These are phyloP conservation scores for Crepidotus variabilis DNA, from an alignment of 768 basidiomycete genomes.

Conservation along the genomic window DNA sequence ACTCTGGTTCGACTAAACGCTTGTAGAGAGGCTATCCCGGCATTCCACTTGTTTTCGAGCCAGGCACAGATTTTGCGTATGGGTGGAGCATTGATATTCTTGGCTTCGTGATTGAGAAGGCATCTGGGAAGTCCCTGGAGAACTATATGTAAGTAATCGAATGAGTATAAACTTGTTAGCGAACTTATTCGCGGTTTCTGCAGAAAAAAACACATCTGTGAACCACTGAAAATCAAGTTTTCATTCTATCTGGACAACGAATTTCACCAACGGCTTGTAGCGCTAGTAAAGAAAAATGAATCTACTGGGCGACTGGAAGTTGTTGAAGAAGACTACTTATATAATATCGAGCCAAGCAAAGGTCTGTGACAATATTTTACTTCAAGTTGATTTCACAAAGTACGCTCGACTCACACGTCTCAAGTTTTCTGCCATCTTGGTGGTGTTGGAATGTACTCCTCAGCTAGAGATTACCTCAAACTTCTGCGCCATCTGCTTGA, in stretches of 20 bases:
- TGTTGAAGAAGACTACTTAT: background rate
- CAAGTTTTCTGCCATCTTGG: conserved; percentile 23
- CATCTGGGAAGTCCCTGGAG: conserved; percentile 22
- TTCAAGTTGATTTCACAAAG: background rate
- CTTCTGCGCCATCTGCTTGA: conserved; percentile 29
- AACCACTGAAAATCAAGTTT: conserved; percentile 21
- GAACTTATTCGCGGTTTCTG: background rate
- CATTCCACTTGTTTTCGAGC: conserved; percentile 23
- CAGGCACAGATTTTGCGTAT: conserved; percentile 24
- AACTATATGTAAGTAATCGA: conserved; percentile 22
- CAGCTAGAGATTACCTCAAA: conserved; percentile 26
- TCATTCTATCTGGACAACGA: background rate
- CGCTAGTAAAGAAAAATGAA: background rate
- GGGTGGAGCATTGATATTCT: background rate
- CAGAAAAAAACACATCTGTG: conserved; percentile 29
- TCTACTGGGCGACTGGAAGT: background rate
- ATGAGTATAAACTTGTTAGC: background rate
- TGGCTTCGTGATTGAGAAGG: background rate
- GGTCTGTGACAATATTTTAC: background rate
- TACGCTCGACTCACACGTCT: background rate
- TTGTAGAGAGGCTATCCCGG: conserved; percentile 19
- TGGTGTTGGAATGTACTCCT: conserved; percentile 24
- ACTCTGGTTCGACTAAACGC: background rate
- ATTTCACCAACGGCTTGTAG: background rate
- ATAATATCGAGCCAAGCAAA: background rate